These are phyloP conservation scores for Alternaria sp. DNA, from an alignment of 2,329 filamentous ascomycete species.

Conservation along the genomic window DNA sequence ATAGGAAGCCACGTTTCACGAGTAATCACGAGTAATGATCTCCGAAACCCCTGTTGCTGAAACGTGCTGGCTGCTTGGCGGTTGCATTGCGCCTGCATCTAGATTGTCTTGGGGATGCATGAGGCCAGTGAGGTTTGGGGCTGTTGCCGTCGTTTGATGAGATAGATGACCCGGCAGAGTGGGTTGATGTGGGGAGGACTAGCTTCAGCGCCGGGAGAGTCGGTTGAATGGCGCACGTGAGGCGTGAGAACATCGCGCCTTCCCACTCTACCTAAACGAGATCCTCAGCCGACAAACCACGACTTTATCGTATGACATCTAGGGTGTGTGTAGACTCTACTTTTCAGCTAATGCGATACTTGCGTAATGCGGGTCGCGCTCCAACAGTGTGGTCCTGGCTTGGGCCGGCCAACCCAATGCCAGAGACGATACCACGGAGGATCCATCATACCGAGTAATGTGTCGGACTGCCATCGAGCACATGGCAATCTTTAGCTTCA, in stretches of 20 bases:
- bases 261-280: neutral
- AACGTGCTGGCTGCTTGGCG: conserved; percentile 21
- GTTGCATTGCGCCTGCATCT: neutral
- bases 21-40: conserved; percentile 16
- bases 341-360: no score
- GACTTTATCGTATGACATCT: neutral
- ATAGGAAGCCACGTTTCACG: conserved; percentile 28
- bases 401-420: neutral
- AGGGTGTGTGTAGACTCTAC: no score
- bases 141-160: conserved; percentile 4
- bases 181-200: conserved; percentile 10
- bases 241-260: neutral
- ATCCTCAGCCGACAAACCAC: neutral
- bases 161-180: conserved; percentile 15
- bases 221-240: conserved; percentile 12
- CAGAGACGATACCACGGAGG: neutral
- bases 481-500: no score
- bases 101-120: conserved; percentile 7
- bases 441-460: no score
- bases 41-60: conserved; percentile 16
- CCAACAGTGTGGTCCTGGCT: neutral
- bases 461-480: no score
- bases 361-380: neutral
- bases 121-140: neutral
- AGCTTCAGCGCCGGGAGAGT: conserved; percentile 6